phyloP scores from a whole-genome alignment of 257 asterid species.

The Phtheirospermum japonicum region DNA sequence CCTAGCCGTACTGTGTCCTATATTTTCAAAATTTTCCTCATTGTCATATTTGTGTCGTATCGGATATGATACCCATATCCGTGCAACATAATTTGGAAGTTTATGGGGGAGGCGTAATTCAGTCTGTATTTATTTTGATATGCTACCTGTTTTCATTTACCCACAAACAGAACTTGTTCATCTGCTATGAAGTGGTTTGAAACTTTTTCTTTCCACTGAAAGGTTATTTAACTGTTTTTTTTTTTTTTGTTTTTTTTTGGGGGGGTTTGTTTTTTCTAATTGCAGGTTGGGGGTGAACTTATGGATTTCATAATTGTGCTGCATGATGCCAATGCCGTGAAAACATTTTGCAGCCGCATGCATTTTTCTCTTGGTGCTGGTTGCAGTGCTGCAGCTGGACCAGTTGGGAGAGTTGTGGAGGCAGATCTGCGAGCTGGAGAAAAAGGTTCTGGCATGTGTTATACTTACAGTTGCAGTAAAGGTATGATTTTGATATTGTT shows the following conservation, averaged over 20 bases:
- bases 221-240: slow-evolving; percentile 5
- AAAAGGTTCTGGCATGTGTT: slow-evolving; percentile 98
- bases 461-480: slow-evolving; percentile 98
- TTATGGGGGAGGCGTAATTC: background rate
- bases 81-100: too few relatives aligned
- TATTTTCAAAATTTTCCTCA: too few relatives aligned
- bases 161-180: slow-evolving; percentile 3
- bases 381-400: slow-evolving; percentile 99
- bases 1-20: too few relatives aligned
- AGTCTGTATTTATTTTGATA: background rate
- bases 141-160: slow-evolving; percentile 2
- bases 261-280: background rate
- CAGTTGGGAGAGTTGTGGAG: slow-evolving; percentile 93
- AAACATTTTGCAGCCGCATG: slow-evolving; percentile 95
- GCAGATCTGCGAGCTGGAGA: slow-evolving; percentile 99
- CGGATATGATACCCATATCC: too few relatives aligned
- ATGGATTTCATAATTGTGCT: slow-evolving; percentile 94
- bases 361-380: slow-evolving; percentile 99
- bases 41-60: too few relatives aligned
- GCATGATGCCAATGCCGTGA: slow-evolving; percentile 84
- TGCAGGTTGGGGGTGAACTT: slow-evolving; percentile 43
- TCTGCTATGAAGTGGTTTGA: background rate
- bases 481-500: slow-evolving; percentile 42
- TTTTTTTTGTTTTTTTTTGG: too few relatives aligned
- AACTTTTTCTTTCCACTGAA: background rate